Evolutionary conservation across 2,329 filamentous ascomycete species (phyloP), one percentile per base, ranked within the genome.

Genomic region (Cercospora sojina): DNA sequence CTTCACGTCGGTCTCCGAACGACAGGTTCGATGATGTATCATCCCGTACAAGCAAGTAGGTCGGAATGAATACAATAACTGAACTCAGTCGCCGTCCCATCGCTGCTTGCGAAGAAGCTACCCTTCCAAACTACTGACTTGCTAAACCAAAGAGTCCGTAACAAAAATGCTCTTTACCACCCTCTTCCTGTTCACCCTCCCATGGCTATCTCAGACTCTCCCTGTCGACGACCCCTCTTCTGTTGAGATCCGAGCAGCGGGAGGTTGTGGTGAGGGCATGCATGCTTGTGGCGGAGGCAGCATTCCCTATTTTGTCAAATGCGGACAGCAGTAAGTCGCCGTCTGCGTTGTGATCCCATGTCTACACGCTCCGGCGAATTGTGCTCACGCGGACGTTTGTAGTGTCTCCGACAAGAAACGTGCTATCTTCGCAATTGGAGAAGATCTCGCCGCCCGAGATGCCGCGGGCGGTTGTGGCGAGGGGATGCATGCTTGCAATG

Each of bases 271-370:
- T 25, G 29, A 38, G 25, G 57, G 32, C 23, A 59, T 59, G 57
- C 57, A 41, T 31, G n/a, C 18, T 9, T 59, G 57, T 13, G 32
- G 32, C 16, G 57, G 57, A 29, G 51, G 51, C 23, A 29, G 51
- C 18, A 55, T 55, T 55, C 51, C 51, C n/a, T 55, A 55, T 18
- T 55, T 55, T 25, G 51, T 55, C 51, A 55, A 55, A 31, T 55
- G 51, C 27, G 51, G 51, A 31, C 51, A 55, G 51, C 27, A 55
- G 27, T 55, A 27, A 55, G 23, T 55, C 49, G 10, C 20, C 2
- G 23, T 51, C 18, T 12, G 47, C 18, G 18, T 25, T 25, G 5
- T 9, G 5, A 20, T 25, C 12, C 5, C 47, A 20, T 10, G n/a
- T n/a, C n/a, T n/a, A n/a, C n/a, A n/a, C n/a, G 47, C 18, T n/a